phyloP scores from a whole-genome alignment of 768 basidiomycete species.

The Amanita molliuscula region DNA sequence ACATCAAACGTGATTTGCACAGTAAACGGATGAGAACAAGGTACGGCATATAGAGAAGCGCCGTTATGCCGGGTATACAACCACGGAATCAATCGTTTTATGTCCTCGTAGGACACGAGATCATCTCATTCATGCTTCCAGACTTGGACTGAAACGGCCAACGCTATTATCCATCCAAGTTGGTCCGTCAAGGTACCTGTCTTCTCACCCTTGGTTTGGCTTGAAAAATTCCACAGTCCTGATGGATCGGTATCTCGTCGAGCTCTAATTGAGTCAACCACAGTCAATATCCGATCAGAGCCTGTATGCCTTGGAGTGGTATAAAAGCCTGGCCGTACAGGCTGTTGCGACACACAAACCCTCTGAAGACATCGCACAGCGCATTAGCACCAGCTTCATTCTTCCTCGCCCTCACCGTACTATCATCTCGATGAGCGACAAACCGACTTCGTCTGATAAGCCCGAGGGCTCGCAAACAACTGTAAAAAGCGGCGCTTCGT shows the following conservation, averaged over 20 bases:
- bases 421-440: conserved; percentile 26
- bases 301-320: background rate
- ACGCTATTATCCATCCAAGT: conserved; percentile 20
- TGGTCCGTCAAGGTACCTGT: conserved; percentile 12
- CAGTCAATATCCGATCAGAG: background rate
- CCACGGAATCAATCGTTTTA: too few relatives aligned
- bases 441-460: conserved; percentile 27
- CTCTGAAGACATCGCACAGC: background rate
- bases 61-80: too few relatives aligned
- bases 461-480: conserved; percentile 25
- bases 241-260: background rate
- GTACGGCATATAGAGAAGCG: too few relatives aligned
- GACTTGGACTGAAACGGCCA: conserved; percentile 22
- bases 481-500: conserved; percentile 39
- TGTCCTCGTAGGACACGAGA: too few relatives aligned
- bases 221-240: background rate
- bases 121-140: background rate
- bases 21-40: too few relatives aligned
- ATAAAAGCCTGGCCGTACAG: background rate
- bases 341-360: background rate
- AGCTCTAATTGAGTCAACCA: conserved; percentile 3
- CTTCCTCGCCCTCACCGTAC: conserved; percentile 3
- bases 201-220: conserved; percentile 11
- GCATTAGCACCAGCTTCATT: background rate
- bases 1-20: too few relatives aligned